Evolutionary conservation across 208 protist genomes (phyloP).

Genomic region (Acanthamoeba lugdunensis): DNA sequence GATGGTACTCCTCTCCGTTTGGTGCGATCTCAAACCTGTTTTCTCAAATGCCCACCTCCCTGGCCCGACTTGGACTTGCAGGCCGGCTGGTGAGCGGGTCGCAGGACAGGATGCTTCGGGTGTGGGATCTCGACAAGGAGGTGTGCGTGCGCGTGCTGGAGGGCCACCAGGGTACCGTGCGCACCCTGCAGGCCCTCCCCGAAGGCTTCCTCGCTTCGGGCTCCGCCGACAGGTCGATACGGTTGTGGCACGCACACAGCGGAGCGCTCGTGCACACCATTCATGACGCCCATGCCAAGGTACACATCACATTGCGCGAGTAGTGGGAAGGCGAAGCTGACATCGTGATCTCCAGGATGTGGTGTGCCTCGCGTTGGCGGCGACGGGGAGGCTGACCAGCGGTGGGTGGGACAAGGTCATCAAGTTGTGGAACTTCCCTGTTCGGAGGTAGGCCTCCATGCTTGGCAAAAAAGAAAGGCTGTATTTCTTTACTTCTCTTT

Average conservation of each 20-base stretch:
- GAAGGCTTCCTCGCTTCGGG: conserved; percentile 8
- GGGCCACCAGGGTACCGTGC: conserved; percentile 23
- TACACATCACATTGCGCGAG: neutral
- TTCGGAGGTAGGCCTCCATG: too few species aligned
- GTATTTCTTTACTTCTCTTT: too few species aligned
- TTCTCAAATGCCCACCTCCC: neutral
- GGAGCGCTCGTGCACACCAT: conserved; percentile 16
- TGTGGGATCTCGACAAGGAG: conserved; percentile 17
- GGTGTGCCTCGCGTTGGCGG: neutral
- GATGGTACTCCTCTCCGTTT: neutral
- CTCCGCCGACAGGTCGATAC: neutral
- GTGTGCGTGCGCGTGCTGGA: neutral
- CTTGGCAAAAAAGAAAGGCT: too few species aligned
- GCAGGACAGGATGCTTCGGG: neutral
- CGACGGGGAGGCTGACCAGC: neutral
- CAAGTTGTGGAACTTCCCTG: conserved; percentile 28
- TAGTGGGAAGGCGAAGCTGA: too few species aligned
- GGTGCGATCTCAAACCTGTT: too few species aligned
- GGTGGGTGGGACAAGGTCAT: neutral
- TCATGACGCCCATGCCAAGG: neutral
- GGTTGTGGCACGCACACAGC: neutral
- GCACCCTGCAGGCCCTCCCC: neutral
- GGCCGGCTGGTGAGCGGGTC: conserved; percentile 22
- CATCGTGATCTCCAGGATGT: neutral
- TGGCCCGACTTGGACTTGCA: neutral